phyloP scores from a whole-genome alignment of 2,329 filamentous ascomycete species.

The Meredithiella fracta region DNA sequence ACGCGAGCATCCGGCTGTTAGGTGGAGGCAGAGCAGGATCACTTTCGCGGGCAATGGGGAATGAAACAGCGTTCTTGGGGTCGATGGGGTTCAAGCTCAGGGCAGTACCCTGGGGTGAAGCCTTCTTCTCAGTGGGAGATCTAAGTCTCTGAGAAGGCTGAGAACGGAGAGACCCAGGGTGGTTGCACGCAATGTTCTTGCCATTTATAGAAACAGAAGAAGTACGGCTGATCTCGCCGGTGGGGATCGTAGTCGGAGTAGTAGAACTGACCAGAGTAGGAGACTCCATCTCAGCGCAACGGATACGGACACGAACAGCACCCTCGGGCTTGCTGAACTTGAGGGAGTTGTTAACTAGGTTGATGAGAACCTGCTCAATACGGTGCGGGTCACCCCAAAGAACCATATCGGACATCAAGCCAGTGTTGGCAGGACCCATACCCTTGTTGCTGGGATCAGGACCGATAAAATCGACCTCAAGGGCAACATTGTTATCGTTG shows the following conservation, averaged over 20 bases:
- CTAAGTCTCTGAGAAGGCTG: slow-evolving; percentile 27
- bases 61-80: slow-evolving; percentile 30
- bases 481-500: slow-evolving; percentile 57
- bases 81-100: slow-evolving; percentile 48
- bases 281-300: slow-evolving; percentile 44
- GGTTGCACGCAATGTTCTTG: slow-evolving; percentile 25
- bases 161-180: slow-evolving; percentile 35
- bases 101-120: slow-evolving; percentile 29
- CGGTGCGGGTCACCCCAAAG: slow-evolving; percentile 87
- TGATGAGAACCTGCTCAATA: slow-evolving; percentile 85
- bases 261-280: slow-evolving; percentile 13
- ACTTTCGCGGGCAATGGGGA: slow-evolving; percentile 35
- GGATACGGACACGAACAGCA: slow-evolving; percentile 58
- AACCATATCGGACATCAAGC: slow-evolving; percentile 66
- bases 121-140: slow-evolving; percentile 8
- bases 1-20: slow-evolving; percentile 49
- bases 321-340: slow-evolving; percentile 76
- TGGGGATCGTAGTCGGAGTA: background rate
- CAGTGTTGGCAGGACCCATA: slow-evolving; percentile 46
- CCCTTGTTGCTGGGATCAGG: slow-evolving; percentile 21
- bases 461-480: slow-evolving; percentile 47
- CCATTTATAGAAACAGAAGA: slow-evolving; percentile 37
- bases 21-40: slow-evolving; percentile 44
- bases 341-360: slow-evolving; percentile 76
- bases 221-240: slow-evolving; percentile 31